Evolutionary conservation across 768 basidiomycete species (phyloP).

Genomic region (Suillus lakei): DNA sequence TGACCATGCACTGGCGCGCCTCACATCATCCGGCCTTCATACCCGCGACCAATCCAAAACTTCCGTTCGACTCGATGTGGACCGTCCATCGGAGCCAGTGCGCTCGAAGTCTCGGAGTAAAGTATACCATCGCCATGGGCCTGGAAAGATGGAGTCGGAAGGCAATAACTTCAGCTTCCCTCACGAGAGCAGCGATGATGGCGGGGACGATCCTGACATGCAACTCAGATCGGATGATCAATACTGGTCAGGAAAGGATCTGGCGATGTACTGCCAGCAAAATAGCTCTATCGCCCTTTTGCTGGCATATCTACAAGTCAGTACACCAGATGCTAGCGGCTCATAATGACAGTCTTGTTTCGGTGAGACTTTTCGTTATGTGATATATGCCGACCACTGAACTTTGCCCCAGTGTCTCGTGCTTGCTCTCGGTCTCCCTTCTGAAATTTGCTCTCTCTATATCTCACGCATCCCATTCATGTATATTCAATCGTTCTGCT

Average conservation of each 20-base stretch:
- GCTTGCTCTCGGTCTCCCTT: slow-evolving; percentile 35
- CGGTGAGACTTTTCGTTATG: slow-evolving; percentile 26
- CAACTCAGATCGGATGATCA: slow-evolving; percentile 49
- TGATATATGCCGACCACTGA: background rate
- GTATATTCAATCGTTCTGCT: slow-evolving; percentile 33
- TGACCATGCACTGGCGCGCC: slow-evolving; percentile 41
- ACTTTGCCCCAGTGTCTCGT: slow-evolving; percentile 19
- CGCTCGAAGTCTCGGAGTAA: slow-evolving; percentile 76
- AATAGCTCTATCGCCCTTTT: slow-evolving; percentile 86
- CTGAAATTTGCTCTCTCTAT: slow-evolving; percentile 26
- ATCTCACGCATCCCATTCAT: slow-evolving; percentile 26
- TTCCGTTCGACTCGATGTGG: slow-evolving; percentile 4
- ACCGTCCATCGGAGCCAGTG: slow-evolving; percentile 44
- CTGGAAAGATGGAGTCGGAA: slow-evolving; percentile 68
- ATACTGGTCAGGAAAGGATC: slow-evolving; percentile 80
- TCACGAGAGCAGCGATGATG: slow-evolving; percentile 36
- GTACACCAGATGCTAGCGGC: slow-evolving; percentile 43
- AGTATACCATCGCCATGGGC: slow-evolving; percentile 65
- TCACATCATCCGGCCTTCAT: slow-evolving; percentile 17
- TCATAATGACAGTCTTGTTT: slow-evolving; percentile 23
- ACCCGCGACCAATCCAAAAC: slow-evolving; percentile 13
- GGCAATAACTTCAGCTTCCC: slow-evolving; percentile 31
- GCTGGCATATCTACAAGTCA: slow-evolving; percentile 65
- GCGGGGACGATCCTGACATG: slow-evolving; percentile 34
- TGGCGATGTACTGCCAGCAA: slow-evolving; percentile 85